phyloP scores from a whole-genome alignment of 768 basidiomycete genomes.

The Tricholoma sp. region DNA sequence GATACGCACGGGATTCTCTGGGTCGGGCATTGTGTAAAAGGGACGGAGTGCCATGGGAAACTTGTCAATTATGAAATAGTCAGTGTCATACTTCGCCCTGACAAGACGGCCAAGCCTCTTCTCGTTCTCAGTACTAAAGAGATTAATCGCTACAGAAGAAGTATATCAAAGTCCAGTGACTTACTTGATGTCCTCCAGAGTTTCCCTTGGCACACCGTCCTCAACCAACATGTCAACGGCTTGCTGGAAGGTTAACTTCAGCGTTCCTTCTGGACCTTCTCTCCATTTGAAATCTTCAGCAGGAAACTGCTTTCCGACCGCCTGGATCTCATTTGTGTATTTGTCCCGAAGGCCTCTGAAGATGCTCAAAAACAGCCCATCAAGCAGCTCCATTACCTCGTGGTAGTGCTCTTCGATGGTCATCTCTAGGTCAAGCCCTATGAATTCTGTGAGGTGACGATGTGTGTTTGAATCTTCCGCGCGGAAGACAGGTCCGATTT shows the following conservation, averaged over 20 bases:
- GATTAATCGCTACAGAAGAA: constrained; percentile 8
- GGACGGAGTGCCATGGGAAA: constrained; percentile 95
- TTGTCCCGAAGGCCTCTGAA: constrained; percentile 79
- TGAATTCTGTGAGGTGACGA: constrained; percentile 97
- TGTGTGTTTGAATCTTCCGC: constrained; percentile 97
- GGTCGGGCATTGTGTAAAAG: constrained; percentile 99
- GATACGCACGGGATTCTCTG: constrained; percentile 71
- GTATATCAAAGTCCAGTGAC: constrained; percentile 15
- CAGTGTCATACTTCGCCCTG: constrained; percentile 91
- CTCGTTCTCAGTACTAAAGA: constrained; percentile 85
- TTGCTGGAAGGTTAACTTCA: constrained; percentile 81
- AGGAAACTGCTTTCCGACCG: constrained; percentile 83
- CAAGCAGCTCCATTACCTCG: constrained; percentile 91
- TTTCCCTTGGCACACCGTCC: constrained; percentile 76
- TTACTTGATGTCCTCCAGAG: constrained; percentile 87
- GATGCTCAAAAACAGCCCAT: constrained; percentile 79
- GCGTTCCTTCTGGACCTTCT: constrained; percentile 84
- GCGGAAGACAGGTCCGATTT: constrained; percentile 95
- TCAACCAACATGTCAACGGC: constrained; percentile 84
- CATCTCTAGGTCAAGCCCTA: constrained; percentile 99
- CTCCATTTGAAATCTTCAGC: constrained; percentile 95
- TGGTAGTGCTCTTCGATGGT: constrained; percentile 98
- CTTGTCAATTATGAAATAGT: constrained; percentile 99
- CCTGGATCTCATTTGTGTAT: constrained; percentile 78
- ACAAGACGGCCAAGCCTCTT: constrained; percentile 87